phyloP scores from a whole-genome alignment of 179 eudicot species.

The Spergularia azorica region DNA sequence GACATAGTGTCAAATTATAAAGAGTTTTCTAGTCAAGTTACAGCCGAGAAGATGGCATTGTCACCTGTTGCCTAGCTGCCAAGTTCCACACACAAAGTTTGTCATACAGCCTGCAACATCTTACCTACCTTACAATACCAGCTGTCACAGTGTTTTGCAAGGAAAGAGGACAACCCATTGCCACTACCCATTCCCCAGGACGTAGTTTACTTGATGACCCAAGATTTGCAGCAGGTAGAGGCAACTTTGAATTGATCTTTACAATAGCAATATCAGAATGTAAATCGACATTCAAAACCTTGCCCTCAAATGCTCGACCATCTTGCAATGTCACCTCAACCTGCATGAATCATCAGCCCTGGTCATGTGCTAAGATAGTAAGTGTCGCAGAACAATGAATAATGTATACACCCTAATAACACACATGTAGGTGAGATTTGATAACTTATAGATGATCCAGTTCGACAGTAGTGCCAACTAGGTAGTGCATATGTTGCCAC shows the following conservation, averaged over 20 bases:
- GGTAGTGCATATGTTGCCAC: background rate
- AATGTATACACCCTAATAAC: background rate
- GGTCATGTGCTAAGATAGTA: background rate
- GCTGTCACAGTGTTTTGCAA: conserved; percentile 95
- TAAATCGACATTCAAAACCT: conserved; percentile 79
- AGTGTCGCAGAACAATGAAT: background rate
- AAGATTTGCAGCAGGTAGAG: conserved; percentile 86
- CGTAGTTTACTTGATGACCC: conserved; percentile 86
- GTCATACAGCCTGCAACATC: background rate
- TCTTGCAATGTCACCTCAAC: conserved; percentile 97
- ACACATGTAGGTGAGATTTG: background rate
- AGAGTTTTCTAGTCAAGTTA: background rate
- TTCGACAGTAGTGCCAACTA: background rate
- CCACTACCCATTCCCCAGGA: conserved; percentile 97
- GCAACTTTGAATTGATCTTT: conserved; percentile 72
- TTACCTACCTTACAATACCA: conserved; percentile 78
- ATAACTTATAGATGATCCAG: background rate
- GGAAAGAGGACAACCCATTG: conserved; percentile 93
- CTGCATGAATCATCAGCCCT: conserved; percentile 34
- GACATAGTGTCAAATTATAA: conserved; percentile 5
- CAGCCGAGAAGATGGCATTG: background rate
- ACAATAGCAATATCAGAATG: conserved; percentile 94
- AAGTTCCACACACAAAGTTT: background rate
- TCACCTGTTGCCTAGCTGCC: background rate
- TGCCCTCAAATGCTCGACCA: conserved; percentile 89